Evolutionary conservation across 225 moss, liverwort and hornwort species (phyloP), one percentile per base, ranked within the genome.

Genomic region (Marchantia paleacea): DNA sequence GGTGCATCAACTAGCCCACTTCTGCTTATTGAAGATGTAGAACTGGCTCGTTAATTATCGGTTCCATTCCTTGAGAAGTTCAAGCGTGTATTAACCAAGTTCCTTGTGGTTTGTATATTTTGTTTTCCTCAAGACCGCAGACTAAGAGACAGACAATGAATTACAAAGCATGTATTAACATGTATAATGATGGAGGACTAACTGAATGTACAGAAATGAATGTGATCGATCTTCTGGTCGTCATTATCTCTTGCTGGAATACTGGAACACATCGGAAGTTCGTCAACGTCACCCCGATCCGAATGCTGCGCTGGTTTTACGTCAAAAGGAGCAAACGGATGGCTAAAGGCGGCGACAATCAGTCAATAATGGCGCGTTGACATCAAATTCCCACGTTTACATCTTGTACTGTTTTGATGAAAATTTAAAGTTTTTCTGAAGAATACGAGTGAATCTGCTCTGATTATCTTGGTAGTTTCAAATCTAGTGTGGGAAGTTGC

Each of bases 231-330:
- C 77, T 88, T 15, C 10, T 86, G 8, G 65, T 93, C 60, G 53
- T 92, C n/a, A 73, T 83, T 20, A 13, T 92, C 0, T 85, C 89
- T 10, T 88, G 82, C 20, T 72, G 55, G 69, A 19, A 71, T 48
- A 31, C 16, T 78, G 88, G 85, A 7, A 77, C 77, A 22, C 25
- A 28, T 10, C 77, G 85, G 50, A 39, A 14, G 2, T 92, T 87
- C 84, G 85, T 91, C 68, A 97, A 97, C 78, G 82, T 95, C 26
- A 93, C 93, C 19, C 85, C 94, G 0, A 85, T 94, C 48, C 89
- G 97, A 65, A 87, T 93, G 67, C 68, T 97, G 20, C 86, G 94
- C 0, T 93, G 92, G 90, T 97, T 97, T 18, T 94, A 97, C 72
- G 39, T 75, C 51, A 87, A 80, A 62, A 68, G 76, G 7, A 76